Evolutionary conservation across 2,329 filamentous ascomycete species (phyloP), one percentile per base, ranked within the genome.

Genomic region (Nannizziopsis arthrosporioides): DNA sequence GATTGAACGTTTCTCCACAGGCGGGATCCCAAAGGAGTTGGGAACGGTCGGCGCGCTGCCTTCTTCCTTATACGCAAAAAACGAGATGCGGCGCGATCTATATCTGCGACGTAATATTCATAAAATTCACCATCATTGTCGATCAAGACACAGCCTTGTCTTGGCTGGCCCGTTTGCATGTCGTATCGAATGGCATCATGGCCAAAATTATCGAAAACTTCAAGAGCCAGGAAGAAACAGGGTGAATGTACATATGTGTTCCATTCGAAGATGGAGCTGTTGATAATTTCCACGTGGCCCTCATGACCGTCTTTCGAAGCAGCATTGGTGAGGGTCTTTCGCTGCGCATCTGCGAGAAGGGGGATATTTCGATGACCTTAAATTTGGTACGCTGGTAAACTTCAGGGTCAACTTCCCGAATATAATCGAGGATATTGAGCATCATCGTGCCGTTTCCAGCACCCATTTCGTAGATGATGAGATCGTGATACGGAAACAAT

Each of bases 391-490:
- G 81, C 58, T 85, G 83, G 68, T 98, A 98, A 30, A 98, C 90
- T 55, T 89, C 84, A 0, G 89, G 87, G 59, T 96, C 85, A 39
- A 82, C 76, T 55, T 85, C 82, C 53, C 89, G 85, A 64, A 98
- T 94, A 66, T 93, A 94, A 72, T 98, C 90, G 53, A 98, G 76
- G 50, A 98, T 89, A 66, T 98, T 98, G 62, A 92, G 76, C 92
- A 98, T 98, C 62, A 98, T 77, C 0, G 93, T 98, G 53, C 92
- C 92, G 59, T 94, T 90, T 58, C 92, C 92, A 35, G 92, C 92
- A 45, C 92, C 92, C 84, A 98, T 94, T 66, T 98, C 92, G 75
- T 95, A 98, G 65, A 98, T 93, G 59, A 94, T 85, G 45, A 98
- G 77, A 67, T 98, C 92, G 67, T 95, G 82, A 72, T 96, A 95